Base-by-base conservation (phyloP, 805 yeast species). In the Schwanniomyces sp. region DNA sequence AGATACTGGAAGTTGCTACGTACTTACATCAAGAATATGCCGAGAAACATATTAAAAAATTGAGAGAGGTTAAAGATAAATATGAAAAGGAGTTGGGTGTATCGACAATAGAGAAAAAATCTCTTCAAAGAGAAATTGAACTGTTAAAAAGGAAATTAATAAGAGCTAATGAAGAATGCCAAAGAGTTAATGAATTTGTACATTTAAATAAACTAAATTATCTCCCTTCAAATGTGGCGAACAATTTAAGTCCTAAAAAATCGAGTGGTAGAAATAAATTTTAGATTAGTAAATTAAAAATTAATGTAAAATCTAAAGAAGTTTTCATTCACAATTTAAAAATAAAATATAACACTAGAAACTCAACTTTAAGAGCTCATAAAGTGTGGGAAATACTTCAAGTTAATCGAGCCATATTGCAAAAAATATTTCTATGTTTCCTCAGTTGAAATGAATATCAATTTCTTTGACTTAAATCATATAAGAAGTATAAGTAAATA, bases 1-100 rank as follows among this genome's bases (percentile, higher is more conserved):
- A 80, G 56, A 65, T 85, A 34, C 81, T 82, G 51, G 78, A 81
- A 51, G 66, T 87, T 41, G 88, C 91, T 0, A 84, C 82, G 49
- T 88, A 84, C 54, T 69, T 88, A 9, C 87, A 87, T 57, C 74
- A 79, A 34, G 91, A 85, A 59, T 88, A 88, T 58, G 80, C 89
- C 2, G 82, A 85, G 43, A 88, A 88, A 59, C 95, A 88, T 58
- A 88, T 84, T 51, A 78, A 80, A 44, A 88, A 88, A 62, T 86
- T 88, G 7, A 75, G 76, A 11, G 77, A 81, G 28, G 67, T 84
- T 57, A 85, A 63, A 46, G 52, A 52, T 21, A 57, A 53, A 32
- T 65, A 54, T 46, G 66, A 62, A 34, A 42, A 50, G 26, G 51
- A 78, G 73, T 57, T 68, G 72, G 51, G 73, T 67, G 74, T 68